Conservation (phyloP, 2,329 filamentous ascomycete species). For the Periconia macrospinosa region DNA sequence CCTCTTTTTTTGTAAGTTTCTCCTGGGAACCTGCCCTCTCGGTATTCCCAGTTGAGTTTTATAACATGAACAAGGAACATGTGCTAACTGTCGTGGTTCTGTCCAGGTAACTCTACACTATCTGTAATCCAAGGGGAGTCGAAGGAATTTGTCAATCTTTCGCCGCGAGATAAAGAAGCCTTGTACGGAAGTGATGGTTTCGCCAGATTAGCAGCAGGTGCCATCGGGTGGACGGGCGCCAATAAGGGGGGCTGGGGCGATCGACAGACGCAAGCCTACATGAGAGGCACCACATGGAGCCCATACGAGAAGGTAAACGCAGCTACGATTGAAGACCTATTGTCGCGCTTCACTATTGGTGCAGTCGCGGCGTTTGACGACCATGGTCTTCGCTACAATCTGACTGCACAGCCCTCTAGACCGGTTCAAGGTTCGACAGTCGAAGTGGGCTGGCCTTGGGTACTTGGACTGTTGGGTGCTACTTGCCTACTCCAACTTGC, state of each 20-base stretch:
- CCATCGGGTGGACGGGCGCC: constrained; percentile 37
- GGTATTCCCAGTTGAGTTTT: no score
- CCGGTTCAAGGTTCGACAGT: constrained; percentile 31
- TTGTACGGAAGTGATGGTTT: constrained; percentile 33
- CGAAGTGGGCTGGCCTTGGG: constrained; percentile 32
- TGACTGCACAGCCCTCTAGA: constrained; percentile 16
- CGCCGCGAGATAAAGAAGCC: constrained; percentile 13
- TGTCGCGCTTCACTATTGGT: constrained; percentile 33
- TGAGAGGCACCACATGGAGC: constrained; percentile 28
- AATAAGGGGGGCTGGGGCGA: constrained; percentile 11
- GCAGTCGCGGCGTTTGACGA: constrained; percentile 39
- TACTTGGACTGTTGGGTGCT: constrained; percentile 20
- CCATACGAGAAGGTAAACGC: constrained; percentile 14
- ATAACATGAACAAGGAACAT: not conserved
- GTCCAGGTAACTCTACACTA: not conserved
- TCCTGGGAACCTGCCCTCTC: not conserved
- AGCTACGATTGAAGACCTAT: constrained; percentile 20
- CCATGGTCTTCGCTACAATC: constrained; percentile 28
- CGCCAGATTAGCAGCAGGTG: constrained; percentile 31
- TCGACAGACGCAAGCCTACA: constrained; percentile 22
- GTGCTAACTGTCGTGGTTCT: not conserved
- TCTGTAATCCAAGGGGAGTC: constrained; percentile 13
- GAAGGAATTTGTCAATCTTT: constrained; percentile 22
- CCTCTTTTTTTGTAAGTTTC: constrained; percentile 34
- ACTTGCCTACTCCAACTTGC: constrained; percentile 31